A percentile compares a stretch with the other conserved stretches of the same genome.
Evolutionary conservation across 2,329 filamentous ascomycete species (phyloP).

Genomic region (Xylogone sp.): DNA sequence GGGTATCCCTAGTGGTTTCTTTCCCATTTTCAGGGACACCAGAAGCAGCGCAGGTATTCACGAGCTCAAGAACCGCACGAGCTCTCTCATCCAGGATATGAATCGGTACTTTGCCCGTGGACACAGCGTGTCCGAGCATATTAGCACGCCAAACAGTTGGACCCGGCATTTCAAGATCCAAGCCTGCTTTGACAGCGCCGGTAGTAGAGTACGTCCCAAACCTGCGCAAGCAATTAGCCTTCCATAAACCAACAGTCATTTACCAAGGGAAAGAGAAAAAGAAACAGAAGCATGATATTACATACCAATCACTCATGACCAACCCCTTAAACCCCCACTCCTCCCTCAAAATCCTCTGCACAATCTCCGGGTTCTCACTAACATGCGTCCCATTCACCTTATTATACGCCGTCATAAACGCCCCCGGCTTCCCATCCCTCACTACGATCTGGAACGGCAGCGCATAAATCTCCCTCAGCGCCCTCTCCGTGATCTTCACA

Average conservation of each 20-base stretch:
- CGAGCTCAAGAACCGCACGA: conserved; percentile 21
- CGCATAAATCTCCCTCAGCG: conserved; percentile 40
- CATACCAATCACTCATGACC: conserved; percentile 45
- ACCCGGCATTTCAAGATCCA: conserved; percentile 60
- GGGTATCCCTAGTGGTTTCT: conserved; percentile 23
- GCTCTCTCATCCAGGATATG: conserved; percentile 23
- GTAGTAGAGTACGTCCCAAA: conserved; percentile 51
- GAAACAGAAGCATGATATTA: conserved; percentile 8
- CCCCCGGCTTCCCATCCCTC: conserved; percentile 37
- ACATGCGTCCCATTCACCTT: conserved; percentile 42
- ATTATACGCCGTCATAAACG: conserved; percentile 45
- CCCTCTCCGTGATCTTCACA: conserved; percentile 33
- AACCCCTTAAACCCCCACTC: conserved; percentile 43
- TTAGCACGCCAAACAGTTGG: conserved; percentile 30
- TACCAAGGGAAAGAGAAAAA: too few relatives aligned
- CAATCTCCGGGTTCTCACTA: conserved; percentile 35
- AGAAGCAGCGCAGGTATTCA: conserved; percentile 17
- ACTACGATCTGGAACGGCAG: conserved; percentile 42
- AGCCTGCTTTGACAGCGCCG: conserved; percentile 45
- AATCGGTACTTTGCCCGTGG: conserved; percentile 18
- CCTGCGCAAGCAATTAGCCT: conserved; percentile 11
- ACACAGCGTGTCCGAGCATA: conserved; percentile 20
- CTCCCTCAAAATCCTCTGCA: conserved; percentile 35
- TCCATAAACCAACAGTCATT: too few relatives aligned
- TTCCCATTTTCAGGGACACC: conserved; percentile 22